Conservation (phyloP, 129 eudicot species). For the Artemisia argyi region DNA sequence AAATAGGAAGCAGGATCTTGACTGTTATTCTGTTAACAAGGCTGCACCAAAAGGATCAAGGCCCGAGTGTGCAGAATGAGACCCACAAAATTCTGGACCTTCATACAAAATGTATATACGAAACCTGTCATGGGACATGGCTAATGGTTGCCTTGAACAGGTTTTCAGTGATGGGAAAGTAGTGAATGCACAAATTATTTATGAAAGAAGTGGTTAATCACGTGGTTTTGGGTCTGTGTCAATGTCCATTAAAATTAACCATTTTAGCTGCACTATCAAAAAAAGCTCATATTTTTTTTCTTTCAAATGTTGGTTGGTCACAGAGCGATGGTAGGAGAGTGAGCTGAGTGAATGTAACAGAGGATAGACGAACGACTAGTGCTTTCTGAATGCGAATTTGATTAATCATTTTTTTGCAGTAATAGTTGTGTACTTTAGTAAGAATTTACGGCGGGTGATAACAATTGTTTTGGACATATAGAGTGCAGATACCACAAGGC, state of each 20-base stretch:
- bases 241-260: constrained; percentile 35
- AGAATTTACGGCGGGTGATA: no score
- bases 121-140: constrained; percentile 78
- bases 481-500: no score
- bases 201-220: constrained; percentile 61
- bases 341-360: constrained; percentile 62
- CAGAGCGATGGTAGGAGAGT: constrained; percentile 67
- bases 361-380: constrained; percentile 50
- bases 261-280: not conserved
- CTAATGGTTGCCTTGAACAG: constrained; percentile 54
- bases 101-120: constrained; percentile 55
- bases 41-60: constrained; percentile 78
- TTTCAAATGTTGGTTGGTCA: not conserved
- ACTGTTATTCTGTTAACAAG: constrained; percentile 49
- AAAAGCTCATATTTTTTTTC: not conserved
- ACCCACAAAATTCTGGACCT: constrained; percentile 41
- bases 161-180: constrained; percentile 70
- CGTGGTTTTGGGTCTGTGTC: constrained; percentile 78
- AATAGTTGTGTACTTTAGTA: no score
- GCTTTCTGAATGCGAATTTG: constrained; percentile 22
- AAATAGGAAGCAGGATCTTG: constrained; percentile 50
- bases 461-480: no score
- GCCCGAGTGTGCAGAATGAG: constrained; percentile 50
- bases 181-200: constrained; percentile 51
- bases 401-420: no score